Conservation (phyloP, 179 eudicot genomes). For the Spinacia oleracea region DNA sequence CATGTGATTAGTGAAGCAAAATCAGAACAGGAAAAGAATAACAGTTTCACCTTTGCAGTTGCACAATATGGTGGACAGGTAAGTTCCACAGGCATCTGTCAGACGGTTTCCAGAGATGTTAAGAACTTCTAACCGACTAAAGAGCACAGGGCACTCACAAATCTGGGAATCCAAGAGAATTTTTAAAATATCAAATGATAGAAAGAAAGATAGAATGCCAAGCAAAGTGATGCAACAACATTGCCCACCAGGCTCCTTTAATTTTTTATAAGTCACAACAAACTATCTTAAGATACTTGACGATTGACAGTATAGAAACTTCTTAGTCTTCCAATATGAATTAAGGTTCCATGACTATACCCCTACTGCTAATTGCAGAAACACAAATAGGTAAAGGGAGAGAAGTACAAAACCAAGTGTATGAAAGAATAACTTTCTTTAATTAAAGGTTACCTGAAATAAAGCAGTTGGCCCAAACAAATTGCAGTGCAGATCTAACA, state of each 20-base stretch:
- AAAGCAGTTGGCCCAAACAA: conserved; percentile 84
- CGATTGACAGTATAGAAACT: background rate
- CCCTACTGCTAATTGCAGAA: background rate
- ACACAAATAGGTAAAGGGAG: background rate
- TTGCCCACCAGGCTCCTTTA: background rate
- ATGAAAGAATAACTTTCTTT: background rate
- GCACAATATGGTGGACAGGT: conserved; percentile 63
- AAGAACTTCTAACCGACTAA: conserved; percentile 88
- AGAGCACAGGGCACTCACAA: conserved; percentile 82
- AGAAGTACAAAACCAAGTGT: background rate
- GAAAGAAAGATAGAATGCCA: background rate
- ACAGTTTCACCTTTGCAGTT: conserved; percentile 73
- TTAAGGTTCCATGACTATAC: background rate
- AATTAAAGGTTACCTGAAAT: conserved; percentile 52
- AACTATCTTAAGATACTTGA: background rate
- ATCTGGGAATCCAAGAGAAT: conserved; percentile 46
- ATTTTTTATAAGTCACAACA: background rate
- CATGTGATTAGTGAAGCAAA: background rate
- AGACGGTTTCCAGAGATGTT: conserved; percentile 89
- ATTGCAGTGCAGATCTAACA: conserved; percentile 83
- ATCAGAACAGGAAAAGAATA: background rate
- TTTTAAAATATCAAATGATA: background rate
- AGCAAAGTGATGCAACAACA: background rate
- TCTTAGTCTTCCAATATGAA: background rate
- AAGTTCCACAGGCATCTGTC: conserved; percentile 86